Percentiles rank a stretch among this genome's conserved stretches.
phyloP scores from a whole-genome alignment of 768 basidiomycete genomes.

The Harrya chromipes region DNA sequence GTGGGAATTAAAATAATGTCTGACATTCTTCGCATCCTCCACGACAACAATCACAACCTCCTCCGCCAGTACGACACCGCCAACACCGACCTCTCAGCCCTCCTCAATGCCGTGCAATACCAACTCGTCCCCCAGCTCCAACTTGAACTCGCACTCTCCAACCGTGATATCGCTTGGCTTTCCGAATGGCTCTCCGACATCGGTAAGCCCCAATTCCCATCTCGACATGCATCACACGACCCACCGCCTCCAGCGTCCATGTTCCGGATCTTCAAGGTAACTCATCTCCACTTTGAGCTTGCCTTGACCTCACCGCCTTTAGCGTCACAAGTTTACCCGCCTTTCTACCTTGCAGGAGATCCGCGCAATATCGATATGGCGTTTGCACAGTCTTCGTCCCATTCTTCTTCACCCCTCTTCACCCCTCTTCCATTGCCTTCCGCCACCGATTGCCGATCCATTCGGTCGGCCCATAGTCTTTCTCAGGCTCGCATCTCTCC shows the following conservation, averaged over 20 bases:
- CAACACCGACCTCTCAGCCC: constrained; percentile 40
- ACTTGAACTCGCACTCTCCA: constrained; percentile 53
- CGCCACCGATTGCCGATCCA: constrained; percentile 51
- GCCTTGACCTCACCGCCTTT: constrained; percentile 4
- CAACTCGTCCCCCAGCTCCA: constrained; percentile 59
- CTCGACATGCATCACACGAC: background rate
- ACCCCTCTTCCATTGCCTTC: constrained; percentile 50
- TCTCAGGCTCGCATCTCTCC: constrained; percentile 44
- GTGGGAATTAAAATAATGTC: constrained; percentile 26
- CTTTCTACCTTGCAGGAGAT: constrained; percentile 62
- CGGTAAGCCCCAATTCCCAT: constrained; percentile 40
- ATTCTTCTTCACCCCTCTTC: constrained; percentile 33
- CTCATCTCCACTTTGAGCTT: constrained; percentile 14
- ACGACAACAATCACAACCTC: constrained; percentile 47
- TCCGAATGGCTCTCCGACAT: constrained; percentile 64
- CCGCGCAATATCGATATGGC: constrained; percentile 55
- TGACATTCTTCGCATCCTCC: constrained; percentile 31
- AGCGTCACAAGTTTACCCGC: constrained; percentile 67
- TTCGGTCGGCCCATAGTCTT: constrained; percentile 65
- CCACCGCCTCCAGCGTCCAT: constrained; percentile 39
- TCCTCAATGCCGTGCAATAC: constrained; percentile 51
- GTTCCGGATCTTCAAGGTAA: constrained; percentile 62
- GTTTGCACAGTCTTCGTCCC: constrained; percentile 37
- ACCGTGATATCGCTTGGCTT: constrained; percentile 48
- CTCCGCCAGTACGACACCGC: constrained; percentile 49